Evolutionary conservation across 495 filamentous ascomycete genomes (phyloP).

Genomic region (Podospora didyma): DNA sequence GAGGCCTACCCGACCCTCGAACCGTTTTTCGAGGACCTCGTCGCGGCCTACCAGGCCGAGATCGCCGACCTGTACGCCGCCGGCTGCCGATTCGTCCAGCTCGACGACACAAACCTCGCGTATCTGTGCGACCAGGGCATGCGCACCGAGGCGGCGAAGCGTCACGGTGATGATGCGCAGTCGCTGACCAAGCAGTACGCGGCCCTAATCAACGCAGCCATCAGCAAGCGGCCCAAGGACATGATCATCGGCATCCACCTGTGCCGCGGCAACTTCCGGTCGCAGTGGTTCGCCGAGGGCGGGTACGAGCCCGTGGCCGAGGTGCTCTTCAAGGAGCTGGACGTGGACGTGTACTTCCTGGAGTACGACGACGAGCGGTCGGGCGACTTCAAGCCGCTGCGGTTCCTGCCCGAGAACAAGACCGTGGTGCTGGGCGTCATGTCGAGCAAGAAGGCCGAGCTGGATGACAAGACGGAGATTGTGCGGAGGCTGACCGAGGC

Average conservation of each 20-base stretch:
- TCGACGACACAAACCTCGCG: conserved; percentile 63
- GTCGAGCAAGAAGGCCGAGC: conserved; percentile 58
- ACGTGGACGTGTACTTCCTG: conserved; percentile 65
- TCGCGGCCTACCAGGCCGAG: conserved; percentile 57
- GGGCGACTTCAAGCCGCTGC: conserved; percentile 62
- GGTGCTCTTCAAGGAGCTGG: conserved; percentile 59
- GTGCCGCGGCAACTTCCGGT: conserved; percentile 58
- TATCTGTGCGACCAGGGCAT: conserved; percentile 64
- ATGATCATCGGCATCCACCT: conserved; percentile 65
- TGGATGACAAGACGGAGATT: conserved; percentile 60
- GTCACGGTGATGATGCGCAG: conserved; percentile 52
- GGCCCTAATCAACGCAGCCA: conserved; percentile 58
- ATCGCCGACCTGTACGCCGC: conserved; percentile 57
- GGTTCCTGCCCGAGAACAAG: conserved; percentile 59
- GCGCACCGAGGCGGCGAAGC: conserved; percentile 55
- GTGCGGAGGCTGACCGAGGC: conserved; percentile 55
- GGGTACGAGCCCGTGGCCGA: conserved; percentile 65
- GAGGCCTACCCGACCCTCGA: conserved; percentile 55
- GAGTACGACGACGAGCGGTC: conserved; percentile 66
- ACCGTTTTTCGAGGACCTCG: conserved; percentile 59
- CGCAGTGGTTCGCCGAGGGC: conserved; percentile 60
- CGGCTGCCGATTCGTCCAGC: conserved; percentile 60
- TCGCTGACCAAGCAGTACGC: conserved; percentile 58
- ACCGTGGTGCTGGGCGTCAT: conserved; percentile 63
- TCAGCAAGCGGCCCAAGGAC: conserved; percentile 52